phyloP scores from a whole-genome alignment of 2,329 filamentous ascomycete species.

The Fonsecaea pedrosoi region DNA sequence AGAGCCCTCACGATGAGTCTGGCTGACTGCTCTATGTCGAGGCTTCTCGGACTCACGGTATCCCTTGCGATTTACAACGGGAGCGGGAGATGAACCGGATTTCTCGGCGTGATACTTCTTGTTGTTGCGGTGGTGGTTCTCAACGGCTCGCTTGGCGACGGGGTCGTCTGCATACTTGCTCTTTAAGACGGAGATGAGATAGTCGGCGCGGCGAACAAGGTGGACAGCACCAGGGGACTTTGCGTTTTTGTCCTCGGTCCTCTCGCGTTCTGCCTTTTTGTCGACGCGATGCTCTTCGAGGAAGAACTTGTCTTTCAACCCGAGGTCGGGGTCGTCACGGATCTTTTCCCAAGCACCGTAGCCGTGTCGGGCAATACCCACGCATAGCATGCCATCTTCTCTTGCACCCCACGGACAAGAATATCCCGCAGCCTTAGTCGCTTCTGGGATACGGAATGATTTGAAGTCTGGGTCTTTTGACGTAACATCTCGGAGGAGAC shows the following conservation, averaged over 20 bases:
- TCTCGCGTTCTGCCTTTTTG: conserved; percentile 91
- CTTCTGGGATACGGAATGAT: conserved; percentile 86
- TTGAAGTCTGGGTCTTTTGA: conserved; percentile 68
- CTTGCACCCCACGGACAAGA: conserved; percentile 88
- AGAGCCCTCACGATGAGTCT: conserved; percentile 50
- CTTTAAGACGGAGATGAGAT: conserved; percentile 91
- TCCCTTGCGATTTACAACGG: conserved; percentile 50
- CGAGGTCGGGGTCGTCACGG: conserved; percentile 86
- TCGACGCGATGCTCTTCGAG: conserved; percentile 97
- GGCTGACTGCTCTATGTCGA: conserved; percentile 50
- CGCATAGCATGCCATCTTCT: conserved; percentile 95
- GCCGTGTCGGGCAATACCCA: conserved; percentile 90
- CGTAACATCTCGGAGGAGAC: conserved; percentile 78
- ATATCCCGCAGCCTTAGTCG: conserved; percentile 90
- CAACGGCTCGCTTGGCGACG: conserved; percentile 77
- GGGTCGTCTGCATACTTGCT: conserved; percentile 76
- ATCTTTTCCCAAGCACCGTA: conserved; percentile 97
- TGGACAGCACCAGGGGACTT: conserved; percentile 98
- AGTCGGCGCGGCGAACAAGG: conserved; percentile 91
- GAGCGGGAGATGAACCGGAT: conserved; percentile 51
- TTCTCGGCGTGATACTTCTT: conserved; percentile 65
- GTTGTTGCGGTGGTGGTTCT: conserved; percentile 94
- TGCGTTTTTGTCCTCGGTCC: conserved; percentile 64
- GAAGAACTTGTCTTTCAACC: conserved; percentile 89
- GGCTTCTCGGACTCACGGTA: conserved; percentile 52